Evolutionary conservation across 768 basidiomycete species (phyloP), one percentile per base, ranked within the genome.

Genomic region (Suillus brevipes): DNA sequence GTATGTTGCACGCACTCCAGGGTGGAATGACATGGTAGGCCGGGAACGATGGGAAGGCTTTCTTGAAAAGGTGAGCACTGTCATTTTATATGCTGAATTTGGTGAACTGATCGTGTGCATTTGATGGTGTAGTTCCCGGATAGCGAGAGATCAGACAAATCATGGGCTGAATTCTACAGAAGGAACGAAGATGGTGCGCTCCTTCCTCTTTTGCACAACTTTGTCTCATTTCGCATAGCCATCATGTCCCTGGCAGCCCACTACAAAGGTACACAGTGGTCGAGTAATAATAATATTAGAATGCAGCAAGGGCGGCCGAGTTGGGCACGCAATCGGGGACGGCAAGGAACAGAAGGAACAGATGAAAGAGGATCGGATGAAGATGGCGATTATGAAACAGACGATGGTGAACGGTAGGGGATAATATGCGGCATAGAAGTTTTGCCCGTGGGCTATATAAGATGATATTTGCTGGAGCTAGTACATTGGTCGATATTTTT

Each of bases 101-200:
- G 25, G 18, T 20, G 18, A 28, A 18, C 12, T 28, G 38, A 59
- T 59, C 12, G 58, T 38, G 38, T 59, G 20, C 10, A n/a, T 55
- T 55, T 20, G 18, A 59, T 42, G 25, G 40, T 60, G 8, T 53
- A 90, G 89, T 80, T 83, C 70, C 79, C 83, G 28, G 84, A 83
- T 70, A 74, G 71, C 18, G 69, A 67, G 38, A 79, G 89, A 66
- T 79, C 85, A 42, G 72, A 73, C 4, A 87, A 84, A 69, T 80
- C 87, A 8, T 90, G 89, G 89, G 80, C 77, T 23, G 87, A 89
- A 70, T 86, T 83, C 67, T 88, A 85, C 69, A 80, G 87, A 37
- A 78, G 77, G 64, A 77, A 86, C 66, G 83, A 86, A 72, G 58
- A 72, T 64, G 75, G 89, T 88, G 60, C 47, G 77, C 23, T 75